Percentiles rank a stretch among this genome's conserved stretches.
Evolutionary conservation across 108 stramenopile genomes (phyloP).

Genomic region (Stephanodiscus minutulus): DNA sequence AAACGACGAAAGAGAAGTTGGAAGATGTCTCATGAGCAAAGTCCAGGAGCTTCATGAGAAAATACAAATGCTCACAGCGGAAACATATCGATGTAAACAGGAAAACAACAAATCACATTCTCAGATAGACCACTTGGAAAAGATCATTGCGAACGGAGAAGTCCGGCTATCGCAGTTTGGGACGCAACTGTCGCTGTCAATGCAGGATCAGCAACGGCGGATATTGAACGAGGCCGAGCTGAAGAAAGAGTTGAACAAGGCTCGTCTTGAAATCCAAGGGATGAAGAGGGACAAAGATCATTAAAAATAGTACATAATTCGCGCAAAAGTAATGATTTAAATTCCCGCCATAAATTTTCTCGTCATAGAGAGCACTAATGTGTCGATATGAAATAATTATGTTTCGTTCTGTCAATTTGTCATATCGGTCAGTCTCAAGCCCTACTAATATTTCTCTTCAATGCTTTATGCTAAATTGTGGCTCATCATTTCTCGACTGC

Average conservation of each 20-base stretch:
- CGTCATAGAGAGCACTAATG: too few relatives aligned
- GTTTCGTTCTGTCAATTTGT: too few relatives aligned
- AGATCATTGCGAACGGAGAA: neutral
- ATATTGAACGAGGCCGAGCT: conserved; percentile 23
- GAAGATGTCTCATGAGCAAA: conserved; percentile 34
- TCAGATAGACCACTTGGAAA: too few relatives aligned
- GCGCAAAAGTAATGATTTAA: too few relatives aligned
- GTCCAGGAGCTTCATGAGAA: conserved; percentile 26
- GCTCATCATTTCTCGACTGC: too few relatives aligned
- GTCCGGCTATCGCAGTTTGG: conserved; percentile 19
- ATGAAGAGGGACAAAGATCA: neutral
- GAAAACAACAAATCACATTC: neutral
- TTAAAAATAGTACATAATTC: neutral
- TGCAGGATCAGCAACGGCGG: conserved; percentile 29
- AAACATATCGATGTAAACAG: conserved; percentile 8
- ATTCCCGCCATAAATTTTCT: too few relatives aligned
- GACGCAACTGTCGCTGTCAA: conserved; percentile 20
- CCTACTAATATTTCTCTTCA: too few relatives aligned
- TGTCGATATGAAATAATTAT: too few relatives aligned
- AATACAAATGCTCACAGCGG: conserved; percentile 20
- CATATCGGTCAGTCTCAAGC: too few relatives aligned
- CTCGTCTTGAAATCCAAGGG: conserved; percentile 8
- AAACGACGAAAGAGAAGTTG: conserved; percentile 24
- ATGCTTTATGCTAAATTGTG: too few relatives aligned
- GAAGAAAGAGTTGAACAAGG: conserved; percentile 6